Base-by-base conservation (phyloP, 495 filamentous ascomycete species). In the Hypoxylon cercidicola region DNA sequence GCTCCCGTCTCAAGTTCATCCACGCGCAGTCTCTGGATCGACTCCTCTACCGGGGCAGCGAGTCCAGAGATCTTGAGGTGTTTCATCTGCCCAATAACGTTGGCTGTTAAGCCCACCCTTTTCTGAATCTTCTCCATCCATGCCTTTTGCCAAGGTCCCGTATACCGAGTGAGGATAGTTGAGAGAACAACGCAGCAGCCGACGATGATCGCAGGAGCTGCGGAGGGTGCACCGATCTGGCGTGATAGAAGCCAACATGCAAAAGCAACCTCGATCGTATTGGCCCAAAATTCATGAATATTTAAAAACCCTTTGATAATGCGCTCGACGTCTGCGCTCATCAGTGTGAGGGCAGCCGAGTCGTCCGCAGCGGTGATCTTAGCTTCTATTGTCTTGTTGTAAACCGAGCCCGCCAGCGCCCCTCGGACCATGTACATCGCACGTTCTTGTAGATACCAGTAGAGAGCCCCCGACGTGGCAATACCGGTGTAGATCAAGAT, bases 211-310 rank as follows among this genome's bases (percentile, higher is more conserved):
- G 72, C 52, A 13, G 72, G 64, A 40, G 66, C 69, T n/a, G 70
- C 37, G 20, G 68, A 74, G 20, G 68, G 67, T 0, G 55, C 32
- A n/a, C 69, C 73, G 18, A 75, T 62, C 51, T 72, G 67, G 1
- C 46, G 35, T 9, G 69, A 62, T 10, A 77, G 69, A 28, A 77
- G 50, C 69, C 68, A 75, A 19, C 44, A 44, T 12, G 71, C 73
- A 4, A 75, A 43, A 2, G 40, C 62, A 20, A 64, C 54, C 32
- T 77, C 49, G 12, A 76, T 70, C 5, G 68, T 44, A 39, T 62
- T 71, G 4, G 74, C 75, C 85, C 85, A 89, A 23, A 85, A 75
- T 54, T 88, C 85, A 55, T 89, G 84, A 45, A 87, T 73, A 20
- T 71, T 72, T 16, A 77, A 72, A 70, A 80, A 78, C 1, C 79